Percentiles rank a stretch among this genome's conserved stretches.
Conservation (phyloP, 1,284 basidiomycete genomes). For the Macrocystidia cucumis region DNA sequence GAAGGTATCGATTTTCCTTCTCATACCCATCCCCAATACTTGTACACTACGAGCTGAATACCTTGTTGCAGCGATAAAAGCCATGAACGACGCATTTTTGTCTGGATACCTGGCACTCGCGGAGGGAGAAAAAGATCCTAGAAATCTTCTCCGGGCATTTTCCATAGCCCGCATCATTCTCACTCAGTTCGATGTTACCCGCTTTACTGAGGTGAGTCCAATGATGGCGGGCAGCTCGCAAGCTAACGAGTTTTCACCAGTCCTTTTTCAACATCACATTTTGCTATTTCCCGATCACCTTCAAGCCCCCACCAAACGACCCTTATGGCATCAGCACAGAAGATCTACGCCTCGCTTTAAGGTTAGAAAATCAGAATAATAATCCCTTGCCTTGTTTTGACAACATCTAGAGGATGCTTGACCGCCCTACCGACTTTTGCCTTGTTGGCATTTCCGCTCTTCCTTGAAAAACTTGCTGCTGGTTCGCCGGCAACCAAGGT, state of each 20-base stretch:
- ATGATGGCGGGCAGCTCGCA: neutral
- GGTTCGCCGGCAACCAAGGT: constrained; percentile 85
- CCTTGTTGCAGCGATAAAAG: constrained; percentile 49
- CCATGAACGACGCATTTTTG: constrained; percentile 69
- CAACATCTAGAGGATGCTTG: constrained; percentile 47
- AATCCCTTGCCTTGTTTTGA: too few relatives aligned
- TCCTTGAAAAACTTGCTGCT: constrained; percentile 88
- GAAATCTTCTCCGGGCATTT: constrained; percentile 90
- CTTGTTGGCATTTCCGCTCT: constrained; percentile 77
- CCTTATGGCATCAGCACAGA: constrained; percentile 91
- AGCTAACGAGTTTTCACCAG: constrained; percentile 29
- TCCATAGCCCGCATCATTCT: constrained; percentile 81
- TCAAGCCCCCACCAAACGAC: constrained; percentile 90
- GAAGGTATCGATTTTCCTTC: too few relatives aligned
- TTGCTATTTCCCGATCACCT: constrained; percentile 99
- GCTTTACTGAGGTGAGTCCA: constrained; percentile 64
- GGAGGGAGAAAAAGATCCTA: constrained; percentile 96
- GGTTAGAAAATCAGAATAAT: constrained; percentile 41
- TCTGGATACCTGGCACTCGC: constrained; percentile 73
- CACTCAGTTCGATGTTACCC: constrained; percentile 79
- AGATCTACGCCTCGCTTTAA: constrained; percentile 73
- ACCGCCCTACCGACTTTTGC: constrained; percentile 81
- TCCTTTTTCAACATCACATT: constrained; percentile 93
- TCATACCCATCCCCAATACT: constrained; percentile 10
- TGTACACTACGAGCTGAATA: constrained; percentile 4